A percentile compares a stretch with the other conserved stretches of the same genome.
phyloP scores from a whole-genome alignment of 192 early-diverging fungal genomes.

The Anaeromyces robustus region DNA sequence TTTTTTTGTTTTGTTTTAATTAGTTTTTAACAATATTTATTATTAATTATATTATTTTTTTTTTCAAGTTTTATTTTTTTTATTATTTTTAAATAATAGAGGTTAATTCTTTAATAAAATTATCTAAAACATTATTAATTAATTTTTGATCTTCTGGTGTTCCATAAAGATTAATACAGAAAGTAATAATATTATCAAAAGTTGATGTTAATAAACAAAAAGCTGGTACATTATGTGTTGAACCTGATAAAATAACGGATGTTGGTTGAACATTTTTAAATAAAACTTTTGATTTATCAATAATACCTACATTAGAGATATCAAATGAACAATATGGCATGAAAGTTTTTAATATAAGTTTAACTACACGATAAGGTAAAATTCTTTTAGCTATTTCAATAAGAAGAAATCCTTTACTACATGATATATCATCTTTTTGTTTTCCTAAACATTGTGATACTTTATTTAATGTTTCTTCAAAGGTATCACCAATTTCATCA shows the following conservation, averaged over 20 bases:
- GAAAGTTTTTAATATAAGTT: neutral
- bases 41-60: too few relatives aligned
- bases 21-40: too few relatives aligned
- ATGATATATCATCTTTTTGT: neutral
- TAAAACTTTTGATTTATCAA: neutral
- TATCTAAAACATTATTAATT: too few relatives aligned
- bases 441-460: neutral
- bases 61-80: too few relatives aligned
- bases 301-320: neutral
- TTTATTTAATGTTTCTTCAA: neutral
- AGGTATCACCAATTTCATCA: neutral
- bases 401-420: neutral
- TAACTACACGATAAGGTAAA: neutral
- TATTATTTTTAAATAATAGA: too few relatives aligned
- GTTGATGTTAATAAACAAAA: neutral
- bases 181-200: neutral
- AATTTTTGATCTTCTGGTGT: neutral
- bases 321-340: neutral
- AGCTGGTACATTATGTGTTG: neutral
- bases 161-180: neutral
- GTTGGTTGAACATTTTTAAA: neutral
- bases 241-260: neutral
- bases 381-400: neutral
- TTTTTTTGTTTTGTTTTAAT: too few relatives aligned
- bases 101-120: too few relatives aligned